phyloP scores from a whole-genome alignment of 2,329 filamentous ascomycete species.

The Fusarium cicatricum region DNA sequence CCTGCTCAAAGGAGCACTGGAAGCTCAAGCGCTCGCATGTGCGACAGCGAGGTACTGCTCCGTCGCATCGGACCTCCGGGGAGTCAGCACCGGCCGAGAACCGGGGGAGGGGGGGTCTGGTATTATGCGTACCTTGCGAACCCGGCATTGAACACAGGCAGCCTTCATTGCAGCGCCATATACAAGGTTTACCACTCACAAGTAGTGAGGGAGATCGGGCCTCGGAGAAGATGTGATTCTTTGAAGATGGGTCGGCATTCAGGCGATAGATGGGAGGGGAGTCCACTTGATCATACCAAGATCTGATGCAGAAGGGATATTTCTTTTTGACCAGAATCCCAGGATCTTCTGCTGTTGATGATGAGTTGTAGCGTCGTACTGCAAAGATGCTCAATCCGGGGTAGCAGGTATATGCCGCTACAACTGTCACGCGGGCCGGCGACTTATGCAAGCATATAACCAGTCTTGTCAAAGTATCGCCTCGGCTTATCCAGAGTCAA shows the following conservation, averaged over 20 bases:
- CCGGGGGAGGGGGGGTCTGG: slow-evolving; percentile 16
- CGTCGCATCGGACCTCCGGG: slow-evolving; percentile 42
- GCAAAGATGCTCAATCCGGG: slow-evolving; percentile 1
- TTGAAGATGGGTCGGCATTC: not conserved
- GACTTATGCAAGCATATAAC: too few relatives aligned
- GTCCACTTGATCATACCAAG: too few relatives aligned
- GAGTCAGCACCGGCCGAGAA: slow-evolving; percentile 38
- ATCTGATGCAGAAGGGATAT: not conserved
- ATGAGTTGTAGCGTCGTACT: not conserved
- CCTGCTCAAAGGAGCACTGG: slow-evolving; percentile 42
- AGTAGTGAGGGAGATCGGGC: not conserved
- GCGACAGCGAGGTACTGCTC: slow-evolving; percentile 37
- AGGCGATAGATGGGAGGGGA: not conserved
- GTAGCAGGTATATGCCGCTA: slow-evolving; percentile 6
- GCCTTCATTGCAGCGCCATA: slow-evolving; percentile 35
- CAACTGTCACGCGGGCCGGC: slow-evolving; percentile 3
- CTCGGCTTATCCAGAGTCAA: not conserved
- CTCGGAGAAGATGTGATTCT: not conserved
- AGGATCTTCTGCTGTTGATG: not conserved
- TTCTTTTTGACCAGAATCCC: not conserved
- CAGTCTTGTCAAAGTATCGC: not conserved
- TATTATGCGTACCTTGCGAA: slow-evolving; percentile 37
- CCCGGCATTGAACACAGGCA: slow-evolving; percentile 42
- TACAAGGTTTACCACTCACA: not conserved
- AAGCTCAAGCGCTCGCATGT: slow-evolving; percentile 40